These are phyloP conservation scores for Mycena leptocephala DNA, from an alignment of 768 basidiomycete species.

Conservation along the genomic window DNA sequence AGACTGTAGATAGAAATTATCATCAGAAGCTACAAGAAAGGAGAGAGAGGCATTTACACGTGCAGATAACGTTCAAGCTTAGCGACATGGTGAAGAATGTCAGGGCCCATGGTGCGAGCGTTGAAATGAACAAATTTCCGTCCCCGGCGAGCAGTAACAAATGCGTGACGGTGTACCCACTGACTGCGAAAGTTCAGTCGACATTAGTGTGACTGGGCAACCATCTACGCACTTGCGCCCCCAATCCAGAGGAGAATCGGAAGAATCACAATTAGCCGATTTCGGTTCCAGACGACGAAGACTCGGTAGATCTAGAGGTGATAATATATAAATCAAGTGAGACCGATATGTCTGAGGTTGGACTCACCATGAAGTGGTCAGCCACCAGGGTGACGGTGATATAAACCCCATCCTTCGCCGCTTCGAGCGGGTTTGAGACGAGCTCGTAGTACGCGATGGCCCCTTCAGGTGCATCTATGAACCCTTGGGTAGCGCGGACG, in stretches of 20 bases:
- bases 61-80: conserved; percentile 22
- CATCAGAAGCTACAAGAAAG: not conserved
- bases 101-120: not conserved
- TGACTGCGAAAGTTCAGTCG: conserved; percentile 6
- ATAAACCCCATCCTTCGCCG: conserved; percentile 25
- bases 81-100: conserved; percentile 13
- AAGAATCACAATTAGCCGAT: not conserved
- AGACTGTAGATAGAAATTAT: not conserved
- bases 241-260: not conserved
- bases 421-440: conserved; percentile 15
- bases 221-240: not conserved
- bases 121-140: conserved; percentile 15
- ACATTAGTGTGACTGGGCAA: not conserved
- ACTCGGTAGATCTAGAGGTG: conserved; percentile 13
- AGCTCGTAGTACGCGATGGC: conserved; percentile 19
- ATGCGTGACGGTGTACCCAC: conserved; percentile 14
- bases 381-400: conserved; percentile 14
- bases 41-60: conserved; percentile 5
- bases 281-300: conserved; percentile 18
- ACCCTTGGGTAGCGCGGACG: conserved; percentile 15
- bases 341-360: not conserved
- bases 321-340: not conserved
- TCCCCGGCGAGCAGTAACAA: not conserved
- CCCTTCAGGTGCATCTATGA: conserved; percentile 6
- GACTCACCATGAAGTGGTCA: conserved; percentile 27